These are phyloP conservation scores for Penicillium sp. DNA, from an alignment of 2,329 filamentous ascomycete genomes.

Conservation along the genomic window DNA sequence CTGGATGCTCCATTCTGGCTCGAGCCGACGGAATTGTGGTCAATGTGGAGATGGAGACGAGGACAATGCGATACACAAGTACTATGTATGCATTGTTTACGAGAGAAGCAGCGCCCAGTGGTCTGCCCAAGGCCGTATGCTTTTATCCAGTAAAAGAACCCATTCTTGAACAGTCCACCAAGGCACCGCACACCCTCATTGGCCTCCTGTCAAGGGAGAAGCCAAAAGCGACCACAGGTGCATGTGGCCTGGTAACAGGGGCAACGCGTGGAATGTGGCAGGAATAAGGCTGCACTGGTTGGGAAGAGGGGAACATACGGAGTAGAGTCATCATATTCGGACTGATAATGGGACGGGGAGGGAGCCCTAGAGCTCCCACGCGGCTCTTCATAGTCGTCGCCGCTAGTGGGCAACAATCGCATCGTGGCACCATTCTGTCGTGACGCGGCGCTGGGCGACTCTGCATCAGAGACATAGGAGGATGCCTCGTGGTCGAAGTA, in stretches of 20 bases:
- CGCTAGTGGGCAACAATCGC: slow-evolving; percentile 45
- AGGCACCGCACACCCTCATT: slow-evolving; percentile 1
- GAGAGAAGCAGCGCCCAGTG: neutral
- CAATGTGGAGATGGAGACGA: slow-evolving; percentile 2
- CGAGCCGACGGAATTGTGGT: neutral
- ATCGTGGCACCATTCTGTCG: slow-evolving; percentile 43
- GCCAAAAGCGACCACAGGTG: slow-evolving; percentile 1
- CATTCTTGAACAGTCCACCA: slow-evolving; percentile 6
- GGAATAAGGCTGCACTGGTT: slow-evolving; percentile 16
- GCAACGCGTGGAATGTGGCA: slow-evolving; percentile 25
- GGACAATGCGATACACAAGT: slow-evolving; percentile 5
- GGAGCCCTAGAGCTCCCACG: slow-evolving; percentile 26
- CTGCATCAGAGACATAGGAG: slow-evolving; percentile 31
- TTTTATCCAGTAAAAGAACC: slow-evolving; percentile 4
- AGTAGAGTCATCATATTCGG: slow-evolving; percentile 28
- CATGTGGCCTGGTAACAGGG: slow-evolving; percentile 21
- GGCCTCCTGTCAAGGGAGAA: slow-evolving; percentile 12
- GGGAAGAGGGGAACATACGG: slow-evolving; percentile 37
- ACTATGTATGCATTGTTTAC: slow-evolving; percentile 11
- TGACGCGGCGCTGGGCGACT: slow-evolving; percentile 25
- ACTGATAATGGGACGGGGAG: slow-evolving; percentile 30
- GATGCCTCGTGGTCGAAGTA: slow-evolving; percentile 35
- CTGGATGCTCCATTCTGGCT: slow-evolving; percentile 16
- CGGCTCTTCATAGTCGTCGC: slow-evolving; percentile 36
- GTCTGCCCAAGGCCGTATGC: neutral